Conservation (phyloP, 371 early-diverging fungal species). For the Phascolomyces articulosus region DNA sequence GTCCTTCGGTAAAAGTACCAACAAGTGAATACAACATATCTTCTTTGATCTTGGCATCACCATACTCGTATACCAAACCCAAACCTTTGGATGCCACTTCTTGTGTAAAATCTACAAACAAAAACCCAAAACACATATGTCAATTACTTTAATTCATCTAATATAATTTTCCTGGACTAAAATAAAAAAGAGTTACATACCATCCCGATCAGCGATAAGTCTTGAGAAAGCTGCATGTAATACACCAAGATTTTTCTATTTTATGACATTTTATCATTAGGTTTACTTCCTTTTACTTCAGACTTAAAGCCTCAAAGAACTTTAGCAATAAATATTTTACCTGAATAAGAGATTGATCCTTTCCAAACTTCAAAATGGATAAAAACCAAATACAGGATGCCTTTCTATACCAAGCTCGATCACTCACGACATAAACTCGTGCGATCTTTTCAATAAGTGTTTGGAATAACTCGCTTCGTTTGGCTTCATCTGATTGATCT, state of each 20-base stretch:
- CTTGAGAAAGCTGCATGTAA: constrained; percentile 77
- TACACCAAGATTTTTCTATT: constrained; percentile 45
- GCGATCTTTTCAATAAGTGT: constrained; percentile 58
- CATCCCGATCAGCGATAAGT: constrained; percentile 83
- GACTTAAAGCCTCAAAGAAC: too few species aligned
- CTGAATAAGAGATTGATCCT: constrained; percentile 49
- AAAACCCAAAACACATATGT: background rate
- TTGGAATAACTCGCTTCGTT: constrained; percentile 24
- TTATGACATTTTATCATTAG: too few species aligned
- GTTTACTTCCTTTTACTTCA: too few species aligned
- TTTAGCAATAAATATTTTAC: too few species aligned
- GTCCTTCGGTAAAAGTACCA: constrained; percentile 64
- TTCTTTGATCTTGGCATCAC: constrained; percentile 71
- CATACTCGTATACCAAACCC: constrained; percentile 86
- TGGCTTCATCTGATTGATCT: constrained; percentile 11
- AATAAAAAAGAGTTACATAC: constrained; percentile 10
- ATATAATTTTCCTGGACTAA: too few species aligned
- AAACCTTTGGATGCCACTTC: constrained; percentile 89
- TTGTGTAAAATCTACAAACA: constrained; percentile 65
- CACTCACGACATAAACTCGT: constrained; percentile 47
- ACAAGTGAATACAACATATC: constrained; percentile 66
- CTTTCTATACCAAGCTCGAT: constrained; percentile 71
- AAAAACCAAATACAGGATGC: constrained; percentile 87
- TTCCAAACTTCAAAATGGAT: constrained; percentile 81
- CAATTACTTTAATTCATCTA: too few species aligned